Evolutionary conservation across 192 early-diverging fungal genomes (phyloP), one percentile per base, ranked within the genome.

Genomic region (Coemansia sp.): DNA sequence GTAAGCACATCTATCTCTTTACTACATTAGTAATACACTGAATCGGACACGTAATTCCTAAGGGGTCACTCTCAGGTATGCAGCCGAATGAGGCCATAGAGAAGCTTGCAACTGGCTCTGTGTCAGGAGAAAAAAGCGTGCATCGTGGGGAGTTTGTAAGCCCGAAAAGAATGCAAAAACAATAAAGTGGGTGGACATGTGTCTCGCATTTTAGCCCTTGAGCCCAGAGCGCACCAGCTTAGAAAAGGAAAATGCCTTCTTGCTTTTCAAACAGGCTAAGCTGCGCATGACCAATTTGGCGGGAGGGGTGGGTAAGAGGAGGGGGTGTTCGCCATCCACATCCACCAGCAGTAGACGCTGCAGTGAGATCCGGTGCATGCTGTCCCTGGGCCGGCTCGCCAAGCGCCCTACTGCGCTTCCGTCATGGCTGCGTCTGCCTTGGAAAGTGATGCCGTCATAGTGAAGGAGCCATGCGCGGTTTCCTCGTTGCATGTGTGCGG

Each of bases 341-440:
- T 21, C 20, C 20, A 20, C 20, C 43, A 46, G 43, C 43, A 46
- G 43, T 46, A 46, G 20, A 46, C 18, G n/a, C 18, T 46, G 43
- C 43, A 46, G 48, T 18, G 11, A 14, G 48, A 14, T 26, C 13
- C 23, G 48, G 48, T 51, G 24, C 51, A 33, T 33, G 31, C 31
- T 55, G 51, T 55, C 51, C 51, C 51, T 55, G 51, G 51, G 51
- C 51, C 31, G 51, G 51, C 51, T 55, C 23, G 24, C 50, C 50
- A 28, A 28, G 11, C 28, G 26, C 8, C 50, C 51, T 26, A 23
- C 48, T 5, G 13, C 23, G 26, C 16, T 14, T 11, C 51, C 26
- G 51, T 55, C 51, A 55, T 55, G 28, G 26, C 8, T 55, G 51
- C 51, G 51, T 55, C 51, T 26, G 51, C 51, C 51, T 16, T 14